Evolutionary conservation across 140 eudicot genomes (phyloP), one percentile per base, ranked within the genome.

Genomic region (Oenanthe javanica): DNA sequence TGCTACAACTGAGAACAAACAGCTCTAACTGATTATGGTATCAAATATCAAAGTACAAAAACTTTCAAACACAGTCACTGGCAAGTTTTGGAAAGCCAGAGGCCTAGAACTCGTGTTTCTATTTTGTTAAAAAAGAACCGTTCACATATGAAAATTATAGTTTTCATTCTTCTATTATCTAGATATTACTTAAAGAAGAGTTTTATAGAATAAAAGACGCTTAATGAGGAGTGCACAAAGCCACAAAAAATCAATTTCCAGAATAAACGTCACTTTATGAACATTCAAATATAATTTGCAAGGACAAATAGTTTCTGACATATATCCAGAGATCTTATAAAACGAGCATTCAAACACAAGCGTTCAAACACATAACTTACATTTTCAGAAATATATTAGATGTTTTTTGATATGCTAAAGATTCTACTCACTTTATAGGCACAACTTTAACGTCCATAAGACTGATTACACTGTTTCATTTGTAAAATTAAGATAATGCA

Each of bases 401-500:
- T 31, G 36, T 31, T 31, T 31, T 31, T 31, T 31, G 10, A 64
- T 64, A 64, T 9, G 42, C 18, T 64, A 64, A 64, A 64, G 31
- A 25, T 64, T 9, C 2, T 23, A 23, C 78, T 74, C 59, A 21
- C 5, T 72, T 16, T 72, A 19, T 1, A 43, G 54, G 54, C 78
- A 31, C 36, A 31, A 73, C 59, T 74, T 52, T 55, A 74, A 74
- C 40, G n/a, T 74, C 78, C 78, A n/a, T 31, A 74, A 47, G 9
- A 49, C 31, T 74, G 40, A 74, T 21, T n/a, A 52, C 77, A 43
- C 49, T 16, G 49, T 72, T 72, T 42, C 52, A 40, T 72, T 13
- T 38, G 23, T 18, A 4, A 1, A 52, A 52, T 6, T 11, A 72
- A 43, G 40, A 23, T 23, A 10, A 64, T 10, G 72, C 61, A 15